Evolutionary conservation across 163 green algal genomes (phyloP).

Genomic region (Scenedesmus sp.): DNA sequence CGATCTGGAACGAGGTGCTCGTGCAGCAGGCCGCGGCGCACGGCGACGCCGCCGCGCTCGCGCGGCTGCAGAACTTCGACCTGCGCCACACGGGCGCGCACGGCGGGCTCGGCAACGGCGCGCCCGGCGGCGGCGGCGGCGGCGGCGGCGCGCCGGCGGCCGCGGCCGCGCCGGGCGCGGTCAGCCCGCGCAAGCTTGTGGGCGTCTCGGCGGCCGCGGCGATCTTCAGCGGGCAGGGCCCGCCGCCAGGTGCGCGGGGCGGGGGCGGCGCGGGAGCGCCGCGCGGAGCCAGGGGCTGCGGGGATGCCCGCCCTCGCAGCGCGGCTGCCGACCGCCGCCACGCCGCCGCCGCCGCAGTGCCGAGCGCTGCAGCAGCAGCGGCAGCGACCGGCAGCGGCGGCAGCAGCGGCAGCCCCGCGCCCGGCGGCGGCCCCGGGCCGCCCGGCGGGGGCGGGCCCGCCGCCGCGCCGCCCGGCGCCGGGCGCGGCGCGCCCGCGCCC

Average conservation of each 20-base stretch:
- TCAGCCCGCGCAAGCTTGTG: not conserved
- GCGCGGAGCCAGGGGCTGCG: no score
- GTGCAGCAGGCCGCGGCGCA: slow-evolving; percentile 6
- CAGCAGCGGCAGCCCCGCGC: not conserved
- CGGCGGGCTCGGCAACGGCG: slow-evolving; percentile 7
- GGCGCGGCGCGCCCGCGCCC: no score
- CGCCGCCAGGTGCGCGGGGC: not conserved
- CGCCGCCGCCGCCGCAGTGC: no score
- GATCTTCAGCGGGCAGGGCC: slow-evolving; percentile 6
- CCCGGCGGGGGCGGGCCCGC: no score
- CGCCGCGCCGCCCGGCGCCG: no score
- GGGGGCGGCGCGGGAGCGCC: no score
- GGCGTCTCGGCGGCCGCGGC: slow-evolving; percentile 14
- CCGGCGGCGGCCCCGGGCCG: no score
- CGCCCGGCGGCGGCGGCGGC: not conserved
- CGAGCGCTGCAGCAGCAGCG: no score
- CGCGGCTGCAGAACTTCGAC: slow-evolving; percentile 43
- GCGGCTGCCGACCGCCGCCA: no score
- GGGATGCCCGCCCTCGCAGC: no score
- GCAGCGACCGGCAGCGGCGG: not conserved
- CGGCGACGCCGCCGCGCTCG: slow-evolving; percentile 14
- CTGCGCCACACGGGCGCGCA: slow-evolving; percentile 30
- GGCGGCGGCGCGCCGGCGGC: not conserved
- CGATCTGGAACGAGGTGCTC: slow-evolving; percentile 49
- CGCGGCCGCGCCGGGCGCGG: not conserved